These are phyloP conservation scores for Beauveria sp. DNA, from an alignment of 2,329 filamentous ascomycete species.

Conservation along the genomic window DNA sequence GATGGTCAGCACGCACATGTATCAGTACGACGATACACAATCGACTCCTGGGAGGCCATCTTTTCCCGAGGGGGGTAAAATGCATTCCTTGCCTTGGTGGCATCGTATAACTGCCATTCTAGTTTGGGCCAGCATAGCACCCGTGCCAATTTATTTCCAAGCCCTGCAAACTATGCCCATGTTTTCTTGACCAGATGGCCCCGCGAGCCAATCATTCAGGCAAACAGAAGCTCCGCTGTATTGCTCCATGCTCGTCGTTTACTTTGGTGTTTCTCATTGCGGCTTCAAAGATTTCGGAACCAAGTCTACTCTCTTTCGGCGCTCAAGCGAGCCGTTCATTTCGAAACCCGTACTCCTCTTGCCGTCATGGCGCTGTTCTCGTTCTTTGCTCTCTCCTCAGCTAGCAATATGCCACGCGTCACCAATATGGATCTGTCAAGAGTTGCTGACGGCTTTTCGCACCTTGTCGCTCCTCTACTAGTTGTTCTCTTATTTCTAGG, in stretches of 20 bases:
- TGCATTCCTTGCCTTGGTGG: not conserved
- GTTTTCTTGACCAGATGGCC: not conserved
- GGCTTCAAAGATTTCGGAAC: not conserved
- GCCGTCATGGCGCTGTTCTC: not conserved
- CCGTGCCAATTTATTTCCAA: too few species aligned
- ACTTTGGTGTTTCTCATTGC: not conserved
- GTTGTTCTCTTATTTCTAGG: not conserved
- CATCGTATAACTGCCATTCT: not conserved
- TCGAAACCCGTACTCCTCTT: not conserved
- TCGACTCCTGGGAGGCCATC: not conserved
- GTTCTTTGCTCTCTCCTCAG: not conserved
- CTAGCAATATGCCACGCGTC: not conserved
- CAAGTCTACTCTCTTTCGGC: not conserved
- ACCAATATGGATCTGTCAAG: not conserved
- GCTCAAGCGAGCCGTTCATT: not conserved
- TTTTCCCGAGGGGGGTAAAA: not conserved
- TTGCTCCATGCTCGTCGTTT: not conserved
- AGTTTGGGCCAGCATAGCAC: not conserved
- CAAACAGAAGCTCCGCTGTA: not conserved
- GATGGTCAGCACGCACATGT: not conserved
- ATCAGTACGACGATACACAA: not conserved
- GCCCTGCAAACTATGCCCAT: too few species aligned
- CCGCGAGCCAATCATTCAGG: not conserved
- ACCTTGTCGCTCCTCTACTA: not conserved
- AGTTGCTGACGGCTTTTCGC: not conserved